Evolutionary conservation across 495 filamentous ascomycete genomes (phyloP), one percentile per base, ranked within the genome.

Genomic region (Penicillium tannophilum): DNA sequence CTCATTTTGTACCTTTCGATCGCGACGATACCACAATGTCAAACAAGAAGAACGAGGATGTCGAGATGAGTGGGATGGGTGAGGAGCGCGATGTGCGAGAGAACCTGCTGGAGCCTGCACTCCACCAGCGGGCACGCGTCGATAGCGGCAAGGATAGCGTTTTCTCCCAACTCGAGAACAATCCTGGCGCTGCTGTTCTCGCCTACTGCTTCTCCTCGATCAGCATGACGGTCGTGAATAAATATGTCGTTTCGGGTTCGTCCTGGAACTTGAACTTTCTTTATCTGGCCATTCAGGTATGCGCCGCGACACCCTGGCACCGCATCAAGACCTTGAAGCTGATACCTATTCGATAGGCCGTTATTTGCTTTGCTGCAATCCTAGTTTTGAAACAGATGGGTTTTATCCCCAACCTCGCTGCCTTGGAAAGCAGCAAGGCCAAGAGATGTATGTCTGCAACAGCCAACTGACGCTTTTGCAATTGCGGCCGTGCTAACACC

Each of bases 201-300:
- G 44, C 44, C 17, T 47, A 47, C 5, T 47, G 44, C 23, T 26
- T 47, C 10, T 47, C 44, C 44, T 47, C 44, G 6, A 47, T 47
- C 19, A 47, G 44, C 11, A 47, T 47, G 44, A 47, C 44, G 17
- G 17, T 47, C 44, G 44, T 47, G 44, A 47, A 47, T 6, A 47
- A 47, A 6, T 47, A 47, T 26, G 44, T 47, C 19, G 44, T 47
- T 11, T 47, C 44, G 8, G 44, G 44, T 5, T 47, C 44, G 17
- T 20, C 17, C 19, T 47, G 44, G 44, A 47, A 47, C 44, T 26
- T 47, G 44, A 47, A 26, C 11, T 47, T 47, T 26, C 44, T 47
- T 20, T 47, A 47, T 26, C 44, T 47, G 17, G 44, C 44, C 10
- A 47, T 47, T 26, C 44, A 47, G 44, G 44, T 47, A 41, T 41